Base-by-base conservation (phyloP, 805 yeast species). In the Metschnikowia anglica region DNA sequence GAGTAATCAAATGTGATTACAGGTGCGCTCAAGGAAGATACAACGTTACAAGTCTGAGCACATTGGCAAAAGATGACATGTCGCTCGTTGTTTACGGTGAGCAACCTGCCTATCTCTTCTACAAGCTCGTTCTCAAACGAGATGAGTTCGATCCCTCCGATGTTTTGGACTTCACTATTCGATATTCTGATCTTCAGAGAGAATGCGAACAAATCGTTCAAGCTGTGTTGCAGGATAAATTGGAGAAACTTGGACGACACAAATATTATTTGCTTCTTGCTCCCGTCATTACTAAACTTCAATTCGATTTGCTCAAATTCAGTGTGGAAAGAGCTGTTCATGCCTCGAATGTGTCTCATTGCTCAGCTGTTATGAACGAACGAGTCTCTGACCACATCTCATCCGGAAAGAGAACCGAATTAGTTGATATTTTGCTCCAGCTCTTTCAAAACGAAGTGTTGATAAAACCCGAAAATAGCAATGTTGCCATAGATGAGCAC, bases 81-180 rank as follows among this genome's bases (percentile, higher is more conserved):
- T 56, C 68, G 8, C 33, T 77, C 7, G 62, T 84, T 16, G 83
- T 86, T 0, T 79, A 76, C 55, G 77, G 77, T 5, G 89, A 83
- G n/a, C 90, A 85, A 47, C 85, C 88, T 0, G 79, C 81, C 0
- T 74, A 79, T 2, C 76, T 73, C 35, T 79, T 83, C 44, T 87
- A 77, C 62, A 69, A 73, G 41, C 70, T 85, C n/a, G 48, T 46
- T 0, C 62, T 68, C 1, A 46, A 51, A 3, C 37, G 45, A 12
- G 53, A 58, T 35, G 56, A 39, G 4, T 41, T 57, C 10, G 46
- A 43, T 1, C 41, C 56, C 4, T 49, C 62, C 2, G 78, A 75
- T 27, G 53, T 62, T 10, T 62, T 81, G 38, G 63, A 63, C 10
- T 59, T 83, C 38, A 53, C 49, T 2, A 68, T 81, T 21, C 52